A percentile compares a stretch with the other conserved stretches of the same genome.
Conservation (phyloP, 176 grass and related monocot species). For the Phoenix dactylifera region DNA sequence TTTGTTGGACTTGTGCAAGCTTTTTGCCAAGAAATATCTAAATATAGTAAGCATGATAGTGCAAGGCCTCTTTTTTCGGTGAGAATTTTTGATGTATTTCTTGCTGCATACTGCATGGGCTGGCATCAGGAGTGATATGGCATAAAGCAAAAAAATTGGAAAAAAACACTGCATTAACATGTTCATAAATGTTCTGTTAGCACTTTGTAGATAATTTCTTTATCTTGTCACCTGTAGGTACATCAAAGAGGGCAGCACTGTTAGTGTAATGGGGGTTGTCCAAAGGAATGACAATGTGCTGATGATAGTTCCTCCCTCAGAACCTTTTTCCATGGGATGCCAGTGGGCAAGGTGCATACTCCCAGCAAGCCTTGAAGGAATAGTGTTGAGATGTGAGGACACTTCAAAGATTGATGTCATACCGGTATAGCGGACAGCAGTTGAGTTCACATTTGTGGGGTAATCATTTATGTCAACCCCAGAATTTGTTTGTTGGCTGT, state of each 20-base stretch:
- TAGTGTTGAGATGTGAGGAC: constrained; percentile 89
- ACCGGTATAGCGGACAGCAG: constrained; percentile 41
- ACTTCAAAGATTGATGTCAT: constrained; percentile 85
- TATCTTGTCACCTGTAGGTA: constrained; percentile 43
- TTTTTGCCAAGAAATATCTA: too few relatives aligned
- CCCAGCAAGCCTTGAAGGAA: constrained; percentile 58
- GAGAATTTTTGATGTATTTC: too few relatives aligned
- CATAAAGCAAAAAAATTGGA: too few relatives aligned
- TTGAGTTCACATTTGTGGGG: neutral
- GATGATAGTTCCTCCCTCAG: constrained; percentile 76
- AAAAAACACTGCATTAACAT: too few relatives aligned
- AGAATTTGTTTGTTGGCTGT: constrained; percentile 33
- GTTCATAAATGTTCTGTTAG: too few relatives aligned
- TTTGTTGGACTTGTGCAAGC: too few relatives aligned
- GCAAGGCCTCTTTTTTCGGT: too few relatives aligned
- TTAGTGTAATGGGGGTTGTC: constrained; percentile 93
- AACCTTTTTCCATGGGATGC: constrained; percentile 73
- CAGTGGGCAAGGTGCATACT: constrained; percentile 70
- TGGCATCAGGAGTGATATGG: too few relatives aligned
- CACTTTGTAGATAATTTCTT: neutral
- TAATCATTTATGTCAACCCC: constrained; percentile 38
- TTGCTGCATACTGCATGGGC: too few relatives aligned
- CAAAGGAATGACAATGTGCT: constrained; percentile 83
- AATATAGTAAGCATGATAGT: too few relatives aligned
- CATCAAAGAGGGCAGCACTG: constrained; percentile 97